phyloP scores from a whole-genome alignment of 2,329 filamentous ascomycete species.

The Penicillium sp. region DNA sequence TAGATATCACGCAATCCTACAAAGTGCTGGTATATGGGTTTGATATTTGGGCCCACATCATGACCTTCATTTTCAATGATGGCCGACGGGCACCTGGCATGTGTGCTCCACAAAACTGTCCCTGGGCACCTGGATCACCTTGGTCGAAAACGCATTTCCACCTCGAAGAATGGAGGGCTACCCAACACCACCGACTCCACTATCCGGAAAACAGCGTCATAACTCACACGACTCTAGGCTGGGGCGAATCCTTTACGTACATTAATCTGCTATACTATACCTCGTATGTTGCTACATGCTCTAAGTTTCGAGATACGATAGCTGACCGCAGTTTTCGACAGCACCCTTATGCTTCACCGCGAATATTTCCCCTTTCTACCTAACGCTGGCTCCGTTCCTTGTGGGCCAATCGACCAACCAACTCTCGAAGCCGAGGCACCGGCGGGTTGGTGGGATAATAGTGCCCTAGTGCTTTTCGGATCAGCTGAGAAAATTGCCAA shows the following conservation, averaged over 20 bases:
- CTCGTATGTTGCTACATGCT: slow-evolving; percentile 33
- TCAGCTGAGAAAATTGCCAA: slow-evolving; percentile 40
- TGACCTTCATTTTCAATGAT: slow-evolving; percentile 48
- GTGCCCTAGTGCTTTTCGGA: slow-evolving; percentile 39
- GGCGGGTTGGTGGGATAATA: slow-evolving; percentile 44
- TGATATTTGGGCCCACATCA: slow-evolving; percentile 47
- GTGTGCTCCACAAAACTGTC: slow-evolving; percentile 42
- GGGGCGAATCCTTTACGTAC: slow-evolving; percentile 47
- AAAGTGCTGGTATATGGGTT: slow-evolving; percentile 44
- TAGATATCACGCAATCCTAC: slow-evolving; percentile 21
- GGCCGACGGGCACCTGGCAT: slow-evolving; percentile 46
- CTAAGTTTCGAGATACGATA: background rate
- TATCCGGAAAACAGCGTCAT: slow-evolving; percentile 40
- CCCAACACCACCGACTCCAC: slow-evolving; percentile 39
- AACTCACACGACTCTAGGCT: slow-evolving; percentile 43
- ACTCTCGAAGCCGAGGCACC: slow-evolving; percentile 43
- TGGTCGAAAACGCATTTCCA: slow-evolving; percentile 37
- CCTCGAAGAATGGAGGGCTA: slow-evolving; percentile 38
- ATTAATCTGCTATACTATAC: slow-evolving; percentile 49
- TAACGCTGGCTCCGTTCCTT: slow-evolving; percentile 34
- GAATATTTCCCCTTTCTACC: slow-evolving; percentile 52
- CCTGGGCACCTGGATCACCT: slow-evolving; percentile 41
- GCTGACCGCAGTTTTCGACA: slow-evolving; percentile 13
- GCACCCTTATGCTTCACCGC: slow-evolving; percentile 46
- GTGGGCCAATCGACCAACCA: slow-evolving; percentile 46